Percentiles rank a stretch among this genome's conserved stretches.
Evolutionary conservation across 208 protist genomes (phyloP).

Genomic region (Leptomonas pyrrhocoris): DNA sequence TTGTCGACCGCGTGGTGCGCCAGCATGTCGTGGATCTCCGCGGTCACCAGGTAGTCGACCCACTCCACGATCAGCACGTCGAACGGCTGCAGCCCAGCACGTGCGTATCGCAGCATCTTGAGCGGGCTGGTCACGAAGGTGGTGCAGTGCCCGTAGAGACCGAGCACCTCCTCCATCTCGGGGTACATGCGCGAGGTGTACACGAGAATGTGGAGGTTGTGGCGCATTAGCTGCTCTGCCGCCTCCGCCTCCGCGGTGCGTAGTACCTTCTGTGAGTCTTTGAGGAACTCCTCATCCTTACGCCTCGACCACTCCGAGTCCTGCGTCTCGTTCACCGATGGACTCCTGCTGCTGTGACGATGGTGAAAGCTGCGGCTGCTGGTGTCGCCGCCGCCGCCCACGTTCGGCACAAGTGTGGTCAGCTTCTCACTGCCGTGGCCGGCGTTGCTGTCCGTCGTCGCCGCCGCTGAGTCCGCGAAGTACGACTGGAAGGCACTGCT

Average conservation of each 20-base stretch:
- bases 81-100: constrained; percentile 47
- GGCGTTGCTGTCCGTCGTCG: too few relatives aligned
- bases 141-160: constrained; percentile 56
- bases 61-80: constrained; percentile 78
- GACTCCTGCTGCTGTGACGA: constrained; percentile 4
- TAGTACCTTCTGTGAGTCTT: background rate
- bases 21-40: constrained; percentile 46
- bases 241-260: constrained; percentile 10
- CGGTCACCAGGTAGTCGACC: constrained; percentile 48
- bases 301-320: background rate
- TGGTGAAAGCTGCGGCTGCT: background rate
- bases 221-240: constrained; percentile 17
- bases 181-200: constrained; percentile 40
- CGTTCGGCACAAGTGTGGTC: constrained; percentile 1
- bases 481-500: constrained; percentile 2
- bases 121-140: constrained; percentile 49
- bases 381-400: constrained; percentile 2
- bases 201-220: constrained; percentile 59
- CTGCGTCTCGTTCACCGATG: background rate
- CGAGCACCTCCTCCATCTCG: constrained; percentile 55
- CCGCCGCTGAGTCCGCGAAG: background rate
- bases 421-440: background rate
- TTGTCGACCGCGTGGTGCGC: constrained; percentile 30
- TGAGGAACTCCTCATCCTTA: background rate
- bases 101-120: constrained; percentile 58